These are phyloP conservation scores for Russula vinacea DNA, from an alignment of 768 basidiomycete genomes.

Conservation along the genomic window DNA sequence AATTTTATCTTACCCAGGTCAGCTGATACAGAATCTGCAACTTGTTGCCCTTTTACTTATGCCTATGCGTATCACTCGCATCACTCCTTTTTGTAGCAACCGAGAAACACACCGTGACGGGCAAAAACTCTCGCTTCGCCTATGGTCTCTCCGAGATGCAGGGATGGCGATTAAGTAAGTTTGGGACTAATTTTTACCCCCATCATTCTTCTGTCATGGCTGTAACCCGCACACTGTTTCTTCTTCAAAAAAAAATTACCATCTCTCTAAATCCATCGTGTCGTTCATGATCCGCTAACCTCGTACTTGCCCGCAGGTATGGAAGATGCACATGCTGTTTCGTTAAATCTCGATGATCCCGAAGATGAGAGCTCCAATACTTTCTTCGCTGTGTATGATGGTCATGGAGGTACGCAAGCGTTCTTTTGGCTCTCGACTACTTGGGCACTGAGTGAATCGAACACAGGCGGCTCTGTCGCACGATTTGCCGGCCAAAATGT, in stretches of 20 bases:
- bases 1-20: constrained; percentile 79
- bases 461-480: constrained; percentile 75
- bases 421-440: constrained; percentile 15
- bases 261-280: constrained; percentile 5
- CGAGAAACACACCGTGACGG: constrained; percentile 73
- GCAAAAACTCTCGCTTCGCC: constrained; percentile 62
- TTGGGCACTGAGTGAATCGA: constrained; percentile 9
- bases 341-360: constrained; percentile 63
- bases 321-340: constrained; percentile 90
- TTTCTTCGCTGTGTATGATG: constrained; percentile 97
- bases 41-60: constrained; percentile 9
- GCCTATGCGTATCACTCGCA: neutral
- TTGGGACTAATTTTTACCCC: neutral
- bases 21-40: constrained; percentile 31
- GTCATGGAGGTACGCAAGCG: constrained; percentile 79
- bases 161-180: constrained; percentile 97
- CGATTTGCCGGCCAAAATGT: constrained; percentile 82
- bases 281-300: constrained; percentile 28
- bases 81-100: constrained; percentile 51
- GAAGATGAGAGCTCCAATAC: constrained; percentile 49
- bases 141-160: constrained; percentile 96
- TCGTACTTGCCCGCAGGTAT: constrained; percentile 58
- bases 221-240: neutral
- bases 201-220: neutral
- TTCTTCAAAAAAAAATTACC: neutral